Base-by-base conservation (phyloP, 2,329 filamentous ascomycete genomes). In the Clonostachys byssicola region DNA sequence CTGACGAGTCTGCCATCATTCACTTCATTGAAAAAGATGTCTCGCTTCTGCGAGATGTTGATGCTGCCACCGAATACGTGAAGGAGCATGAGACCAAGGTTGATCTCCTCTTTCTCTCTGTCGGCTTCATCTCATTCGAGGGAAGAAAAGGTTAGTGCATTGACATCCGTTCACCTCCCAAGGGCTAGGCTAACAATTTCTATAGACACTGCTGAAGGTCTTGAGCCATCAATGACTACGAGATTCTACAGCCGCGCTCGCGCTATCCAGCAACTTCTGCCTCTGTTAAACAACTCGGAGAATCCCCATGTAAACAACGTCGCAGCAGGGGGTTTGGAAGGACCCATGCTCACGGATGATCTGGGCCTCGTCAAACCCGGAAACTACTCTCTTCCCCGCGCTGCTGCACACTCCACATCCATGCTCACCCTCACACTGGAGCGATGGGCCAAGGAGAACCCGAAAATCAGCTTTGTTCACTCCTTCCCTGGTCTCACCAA, bases 211-310 rank as follows among this genome's bases (percentile, higher is more conserved):
- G 23, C 10, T 30, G 83, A 86, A 60, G 78, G 75, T 6, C 65
- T 86, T 1, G 72, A 80, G 41, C 69, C 71, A 12, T 69, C 74
- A 17, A 66, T 74, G 46, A 67, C 75, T 6, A 70, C 84, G 8
- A 70, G 70, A 39, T 82, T 75, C 61, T 84, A 85, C 62, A 68
- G 75, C 8, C 80, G 81, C 20, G 70, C 77, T 48, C 76, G 77
- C 41, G 78, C 83, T 55, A 70, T 78, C 14, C 51, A 72, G 40
- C 78, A 80, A 43, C 71, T 86, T 2, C 72, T 83, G 3, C 81
- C 82, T 0, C 68, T 76, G 0, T 70, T 86, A 7, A 60, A 65
- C 16, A 53, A 54, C 17, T 48, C 53, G 5, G 18, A 47, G 12
- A 68, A 74, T 3, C 59, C 68, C 0, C 74, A 79, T 2, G 73